A percentile compares a stretch with the other conserved stretches of the same genome.
phyloP scores from a whole-genome alignment of 495 filamentous ascomycete species.

The Xylaria flabelliformis region DNA sequence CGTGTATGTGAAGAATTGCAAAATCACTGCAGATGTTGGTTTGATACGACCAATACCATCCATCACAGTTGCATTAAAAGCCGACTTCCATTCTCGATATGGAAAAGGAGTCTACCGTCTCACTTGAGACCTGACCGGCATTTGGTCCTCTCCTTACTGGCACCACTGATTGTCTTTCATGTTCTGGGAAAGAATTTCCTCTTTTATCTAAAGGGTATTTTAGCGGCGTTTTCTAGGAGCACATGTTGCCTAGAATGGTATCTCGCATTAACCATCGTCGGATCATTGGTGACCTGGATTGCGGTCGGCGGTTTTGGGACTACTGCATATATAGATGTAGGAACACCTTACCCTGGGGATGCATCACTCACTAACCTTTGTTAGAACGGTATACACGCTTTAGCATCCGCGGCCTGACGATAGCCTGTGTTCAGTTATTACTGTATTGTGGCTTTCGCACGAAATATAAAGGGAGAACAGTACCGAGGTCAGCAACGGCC shows the following conservation, averaged over 20 bases:
- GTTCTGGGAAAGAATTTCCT: neutral
- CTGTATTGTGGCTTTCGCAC: neutral
- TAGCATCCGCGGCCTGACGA: neutral
- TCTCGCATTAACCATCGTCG: slow-evolving; percentile 4
- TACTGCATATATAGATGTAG: neutral
- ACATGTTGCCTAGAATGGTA: neutral
- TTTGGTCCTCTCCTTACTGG: neutral
- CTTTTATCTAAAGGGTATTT: neutral
- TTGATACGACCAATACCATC: neutral
- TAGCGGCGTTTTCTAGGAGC: neutral
- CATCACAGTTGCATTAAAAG: neutral
- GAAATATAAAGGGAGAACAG: slow-evolving; percentile 3
- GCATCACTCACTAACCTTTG: neutral
- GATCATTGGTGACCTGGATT: neutral
- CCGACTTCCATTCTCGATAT: neutral
- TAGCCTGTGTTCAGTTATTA: neutral
- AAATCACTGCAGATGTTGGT: neutral
- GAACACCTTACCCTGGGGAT: neutral
- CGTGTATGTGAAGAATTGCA: neutral
- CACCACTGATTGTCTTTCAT: neutral
- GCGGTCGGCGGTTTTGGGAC: neutral
- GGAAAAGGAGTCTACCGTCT: neutral
- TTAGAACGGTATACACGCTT: neutral
- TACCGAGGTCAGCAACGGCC: neutral
- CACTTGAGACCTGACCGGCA: neutral